Conservation (phyloP, 805 yeast species). For the Limtongia smithiae region DNA sequence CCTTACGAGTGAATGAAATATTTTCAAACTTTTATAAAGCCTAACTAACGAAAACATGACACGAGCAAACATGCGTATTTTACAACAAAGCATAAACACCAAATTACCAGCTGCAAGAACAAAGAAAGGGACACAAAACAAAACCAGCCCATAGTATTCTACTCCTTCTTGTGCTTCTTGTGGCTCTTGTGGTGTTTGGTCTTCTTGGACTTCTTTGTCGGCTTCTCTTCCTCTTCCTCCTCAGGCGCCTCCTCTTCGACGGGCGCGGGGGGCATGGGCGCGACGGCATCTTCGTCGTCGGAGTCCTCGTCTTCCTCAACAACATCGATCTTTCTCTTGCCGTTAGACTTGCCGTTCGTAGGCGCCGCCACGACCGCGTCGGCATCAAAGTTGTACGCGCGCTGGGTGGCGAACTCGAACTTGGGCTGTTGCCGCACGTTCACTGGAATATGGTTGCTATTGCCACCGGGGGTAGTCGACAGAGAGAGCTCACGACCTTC, state of each 20-base stretch:
- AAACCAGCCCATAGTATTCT: constrained; percentile 1
- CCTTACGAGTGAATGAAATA: too few species aligned
- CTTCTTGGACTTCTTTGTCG: constrained; percentile 32
- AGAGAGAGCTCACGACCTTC: constrained; percentile 83
- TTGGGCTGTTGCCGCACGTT: constrained; percentile 72
- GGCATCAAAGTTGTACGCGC: constrained; percentile 93
- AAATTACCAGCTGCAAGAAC: neutral
- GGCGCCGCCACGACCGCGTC: constrained; percentile 63
- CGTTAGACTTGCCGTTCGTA: constrained; percentile 53
- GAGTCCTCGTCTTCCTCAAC: constrained; percentile 41
- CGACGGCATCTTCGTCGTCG: constrained; percentile 39
- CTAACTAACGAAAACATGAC: too few species aligned
- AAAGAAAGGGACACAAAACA: neutral
- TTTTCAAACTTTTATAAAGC: too few species aligned
- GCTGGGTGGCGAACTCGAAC: constrained; percentile 78
- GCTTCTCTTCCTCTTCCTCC: constrained; percentile 34
- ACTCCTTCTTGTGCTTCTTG: constrained; percentile 23
- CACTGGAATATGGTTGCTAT: constrained; percentile 55
- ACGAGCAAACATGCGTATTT: neutral
- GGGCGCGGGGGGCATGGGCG: neutral
- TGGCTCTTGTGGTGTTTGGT: constrained; percentile 30
- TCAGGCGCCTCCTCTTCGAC: constrained; percentile 46
- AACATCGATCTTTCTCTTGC: constrained; percentile 28
- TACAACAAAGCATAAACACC: neutral
- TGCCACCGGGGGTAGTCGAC: too few species aligned